Evolutionary conservation across 192 early-diverging fungal genomes (phyloP), one percentile per base, ranked within the genome.

Genomic region (Diversispora epigaea): DNA sequence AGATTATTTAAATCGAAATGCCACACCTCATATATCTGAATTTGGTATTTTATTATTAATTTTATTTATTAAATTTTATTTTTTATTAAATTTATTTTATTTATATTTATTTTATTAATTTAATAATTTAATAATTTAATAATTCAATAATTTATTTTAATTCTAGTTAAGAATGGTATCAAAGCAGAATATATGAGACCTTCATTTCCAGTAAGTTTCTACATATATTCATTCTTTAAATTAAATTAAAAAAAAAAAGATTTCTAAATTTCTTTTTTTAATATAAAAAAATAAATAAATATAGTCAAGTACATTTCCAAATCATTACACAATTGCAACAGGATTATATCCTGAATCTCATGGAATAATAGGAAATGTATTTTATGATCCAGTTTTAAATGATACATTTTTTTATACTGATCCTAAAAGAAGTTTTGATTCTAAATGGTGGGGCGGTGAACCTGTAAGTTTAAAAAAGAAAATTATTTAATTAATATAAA

Each of bases 321-420:
- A 98, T 81, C 96, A 98, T 81, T 96, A 94, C 78, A 87, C 93
- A 2, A 82, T 98, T 54, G 91, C 85, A 8, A 97, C 96, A 7
- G 95, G 96, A n/a, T 77, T 98, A 44, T 97, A 95, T 77, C 95
- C 96, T 2, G 91, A 93, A 47, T 85, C 88, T 4, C 95, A 98
- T 69, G 96, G 96, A 15, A 96, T 98, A 68, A 92, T 98, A 4
- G 90, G 82, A 64, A 93, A 93, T 74, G 84, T 82, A 71, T 98
- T 96, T 78, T 91, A 86, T 73, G 95, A 96, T 78, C 85, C 92
- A 3, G 50, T 45, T 14, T 73, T 90, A 8, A 88, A 94, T 63
- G 87, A 88, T 57, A 85, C 87, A 3, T 96, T 96, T 79, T 86
- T 86, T 46, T 96, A 96, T 82, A 88, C 86, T 50, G 84, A 95